Evolutionary conservation across 2,329 filamentous ascomycete genomes (phyloP).

Genomic region (Fusarium lateritium): DNA sequence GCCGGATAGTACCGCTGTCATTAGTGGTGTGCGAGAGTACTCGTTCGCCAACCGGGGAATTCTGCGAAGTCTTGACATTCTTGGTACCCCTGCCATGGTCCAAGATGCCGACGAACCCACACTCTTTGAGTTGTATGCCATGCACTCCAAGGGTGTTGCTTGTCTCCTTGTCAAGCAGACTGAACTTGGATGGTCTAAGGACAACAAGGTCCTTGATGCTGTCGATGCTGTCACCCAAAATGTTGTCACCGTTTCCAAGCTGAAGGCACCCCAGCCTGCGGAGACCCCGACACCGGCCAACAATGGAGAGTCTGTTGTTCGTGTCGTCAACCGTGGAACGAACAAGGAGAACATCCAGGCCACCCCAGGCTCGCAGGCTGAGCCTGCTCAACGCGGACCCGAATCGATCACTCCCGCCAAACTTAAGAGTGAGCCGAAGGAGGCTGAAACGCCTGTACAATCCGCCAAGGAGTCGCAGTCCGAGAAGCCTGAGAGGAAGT

Average conservation of each 20-base stretch:
- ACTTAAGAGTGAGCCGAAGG: conserved; percentile 62
- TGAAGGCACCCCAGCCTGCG: conserved; percentile 68
- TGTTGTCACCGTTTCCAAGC: conserved; percentile 80
- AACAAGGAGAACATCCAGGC: conserved; percentile 56
- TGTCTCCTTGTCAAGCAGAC: conserved; percentile 87
- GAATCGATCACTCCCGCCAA: conserved; percentile 57
- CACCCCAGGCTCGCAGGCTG: conserved; percentile 44
- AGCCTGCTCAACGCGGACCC: conserved; percentile 50
- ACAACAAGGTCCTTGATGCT: conserved; percentile 87
- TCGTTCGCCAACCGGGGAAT: conserved; percentile 90
- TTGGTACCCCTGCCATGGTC: conserved; percentile 77
- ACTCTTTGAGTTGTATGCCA: conserved; percentile 94
- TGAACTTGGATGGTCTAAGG: conserved; percentile 91
- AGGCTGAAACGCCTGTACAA: conserved; percentile 61
- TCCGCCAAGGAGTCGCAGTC: conserved; percentile 57
- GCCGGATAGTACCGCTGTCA: conserved; percentile 95
- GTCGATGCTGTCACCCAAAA: conserved; percentile 83
- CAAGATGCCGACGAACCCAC: conserved; percentile 78
- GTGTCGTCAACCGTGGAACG: conserved; percentile 53
- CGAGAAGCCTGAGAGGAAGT: conserved; percentile 75
- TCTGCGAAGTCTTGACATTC: conserved; percentile 90
- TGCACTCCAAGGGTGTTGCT: conserved; percentile 98
- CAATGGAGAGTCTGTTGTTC: conserved; percentile 56
- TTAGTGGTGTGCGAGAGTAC: conserved; percentile 96
- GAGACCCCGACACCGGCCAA: conserved; percentile 52